Base-by-base conservation (phyloP, 2,329 filamentous ascomycete species). In the Rutstroemia sp. region DNA sequence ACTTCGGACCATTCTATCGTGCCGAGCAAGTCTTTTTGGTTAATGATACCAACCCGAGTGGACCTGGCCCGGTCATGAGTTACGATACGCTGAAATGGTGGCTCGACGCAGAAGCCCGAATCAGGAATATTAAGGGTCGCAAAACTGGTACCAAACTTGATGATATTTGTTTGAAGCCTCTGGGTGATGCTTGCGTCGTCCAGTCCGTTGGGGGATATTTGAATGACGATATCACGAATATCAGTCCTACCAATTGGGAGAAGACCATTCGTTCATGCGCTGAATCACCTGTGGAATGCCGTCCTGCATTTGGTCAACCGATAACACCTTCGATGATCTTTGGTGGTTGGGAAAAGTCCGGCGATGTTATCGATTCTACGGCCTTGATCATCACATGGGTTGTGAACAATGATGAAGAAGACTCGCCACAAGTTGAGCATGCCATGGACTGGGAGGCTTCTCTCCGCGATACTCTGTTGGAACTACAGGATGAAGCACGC, bases 331-430 rank as follows among this genome's bases (percentile, higher is more conserved):
- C 87, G 60, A 86, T 95, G 74, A 80, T 99, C 5, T 79, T 99
- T 12, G 94, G 94, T 50, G 92, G 90, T 2, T 92, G 87, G 66
- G 79, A 85, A 45, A 72, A 80, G 19, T 78, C 80, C 0, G 79
- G 78, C 0, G 78, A 89, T 62, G 80, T 91, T 25, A 75, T 86
- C 4, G 82, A 94, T 51, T 85, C 92, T 0, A 76, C 84, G 58
- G 91, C 94, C 2, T 81, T 97, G 59, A 87, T 96, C 7, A 85
- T 89, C 5, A 97, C 92, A 0, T 99, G 94, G 94, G 92, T 99
- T 7, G 85, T 99, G 49, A 90, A 87, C 65, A 99, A 97, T 66
- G 81, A 86, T 63, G 78, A 81, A 4, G 90, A 95, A 68, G 90
- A 84, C 9, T 87, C 87, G 3, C 73, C 80, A 27, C 83, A 83